phyloP scores from a whole-genome alignment of 2,329 filamentous ascomycete genomes.

The Xylaria sp. region DNA sequence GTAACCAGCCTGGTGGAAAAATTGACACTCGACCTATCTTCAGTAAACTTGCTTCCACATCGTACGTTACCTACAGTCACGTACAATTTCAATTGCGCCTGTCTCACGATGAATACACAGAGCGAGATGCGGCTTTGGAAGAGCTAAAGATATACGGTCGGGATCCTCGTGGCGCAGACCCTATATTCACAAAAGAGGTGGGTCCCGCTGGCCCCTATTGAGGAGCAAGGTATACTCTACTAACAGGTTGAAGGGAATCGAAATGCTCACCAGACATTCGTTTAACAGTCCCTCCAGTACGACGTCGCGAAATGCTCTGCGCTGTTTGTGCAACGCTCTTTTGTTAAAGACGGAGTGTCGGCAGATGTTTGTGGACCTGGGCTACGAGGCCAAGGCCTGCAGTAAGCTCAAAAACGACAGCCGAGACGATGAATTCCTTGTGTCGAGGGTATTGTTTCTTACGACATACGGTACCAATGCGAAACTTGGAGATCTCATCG shows the following conservation, averaged over 20 bases:
- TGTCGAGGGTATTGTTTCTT: constrained; percentile 72
- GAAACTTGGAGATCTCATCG: constrained; percentile 59
- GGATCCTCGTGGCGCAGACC: constrained; percentile 64
- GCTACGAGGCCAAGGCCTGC: constrained; percentile 62
- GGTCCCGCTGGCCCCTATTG: background rate
- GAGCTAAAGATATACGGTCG: constrained; percentile 76
- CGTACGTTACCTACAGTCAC: constrained; percentile 42
- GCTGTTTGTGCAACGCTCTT: constrained; percentile 81
- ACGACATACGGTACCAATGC: constrained; percentile 71
- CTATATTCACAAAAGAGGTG: constrained; percentile 79
- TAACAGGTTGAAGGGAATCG: constrained; percentile 57
- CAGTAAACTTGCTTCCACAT: constrained; percentile 52
- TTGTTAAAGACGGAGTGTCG: constrained; percentile 63
- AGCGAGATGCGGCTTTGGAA: constrained; percentile 56
- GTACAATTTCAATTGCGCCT: background rate
- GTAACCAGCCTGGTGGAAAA: constrained; percentile 60
- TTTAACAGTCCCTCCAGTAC: constrained; percentile 60
- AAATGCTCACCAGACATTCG: constrained; percentile 65
- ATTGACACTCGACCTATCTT: constrained; percentile 57
- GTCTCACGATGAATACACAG: constrained; percentile 30
- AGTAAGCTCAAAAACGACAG: constrained; percentile 66
- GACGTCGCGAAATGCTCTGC: constrained; percentile 68
- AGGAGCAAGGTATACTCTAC: constrained; percentile 8
- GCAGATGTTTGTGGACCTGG: constrained; percentile 67
- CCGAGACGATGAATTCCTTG: constrained; percentile 80